phyloP scores from a whole-genome alignment of 139 green algal species.

The Mesotaenium endlicherianum region DNA sequence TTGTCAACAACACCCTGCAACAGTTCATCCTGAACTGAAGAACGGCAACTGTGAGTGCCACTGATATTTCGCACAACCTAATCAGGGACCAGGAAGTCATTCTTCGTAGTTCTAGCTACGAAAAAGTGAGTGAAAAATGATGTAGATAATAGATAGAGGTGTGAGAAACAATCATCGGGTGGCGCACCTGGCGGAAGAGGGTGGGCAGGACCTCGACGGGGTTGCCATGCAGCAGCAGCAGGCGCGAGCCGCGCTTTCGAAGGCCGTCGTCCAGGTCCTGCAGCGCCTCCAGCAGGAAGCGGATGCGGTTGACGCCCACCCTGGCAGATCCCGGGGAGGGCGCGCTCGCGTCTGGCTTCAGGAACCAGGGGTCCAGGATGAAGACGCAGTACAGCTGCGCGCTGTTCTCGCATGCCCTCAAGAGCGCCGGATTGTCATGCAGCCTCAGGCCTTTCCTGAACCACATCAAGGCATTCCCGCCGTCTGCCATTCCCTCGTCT shows the following conservation, averaged over 20 bases:
- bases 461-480: constrained; percentile 18
- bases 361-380: constrained; percentile 44
- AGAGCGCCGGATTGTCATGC: constrained; percentile 45
- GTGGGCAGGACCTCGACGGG: constrained; percentile 17
- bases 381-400: constrained; percentile 34
- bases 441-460: constrained; percentile 47
- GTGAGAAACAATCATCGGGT: not conserved
- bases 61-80: too few relatives aligned
- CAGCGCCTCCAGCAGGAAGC: constrained; percentile 36
- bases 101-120: too few relatives aligned
- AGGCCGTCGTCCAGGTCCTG: constrained; percentile 9
- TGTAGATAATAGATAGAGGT: not conserved
- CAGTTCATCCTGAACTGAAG: too few relatives aligned
- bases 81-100: too few relatives aligned
- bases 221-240: constrained; percentile 30
- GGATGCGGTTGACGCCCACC: constrained; percentile 42
- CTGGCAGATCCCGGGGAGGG: constrained; percentile 28
- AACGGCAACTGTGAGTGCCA: too few relatives aligned
- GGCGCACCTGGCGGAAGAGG: constrained; percentile 21
- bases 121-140: not conserved
- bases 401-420: constrained; percentile 3
- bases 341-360: constrained; percentile 16
- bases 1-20: too few relatives aligned
- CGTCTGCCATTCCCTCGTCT: not conserved
- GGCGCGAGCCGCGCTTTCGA: not conserved